A percentile compares a stretch with the other conserved stretches of the same genome.
phyloP scores from a whole-genome alignment of 2,329 filamentous ascomycete genomes.

The Cyphellophora attinorum region DNA sequence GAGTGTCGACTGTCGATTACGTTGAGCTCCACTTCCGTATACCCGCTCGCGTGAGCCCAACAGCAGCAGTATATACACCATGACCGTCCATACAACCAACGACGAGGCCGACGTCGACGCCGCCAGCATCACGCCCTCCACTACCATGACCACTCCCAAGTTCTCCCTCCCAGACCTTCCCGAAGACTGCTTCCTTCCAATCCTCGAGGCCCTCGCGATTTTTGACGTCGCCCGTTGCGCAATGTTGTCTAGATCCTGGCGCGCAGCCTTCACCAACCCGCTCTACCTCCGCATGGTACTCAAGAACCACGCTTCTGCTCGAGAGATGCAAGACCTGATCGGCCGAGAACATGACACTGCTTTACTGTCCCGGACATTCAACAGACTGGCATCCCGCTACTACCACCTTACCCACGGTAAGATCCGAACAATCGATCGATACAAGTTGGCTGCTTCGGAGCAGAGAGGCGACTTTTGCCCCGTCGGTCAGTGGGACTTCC shows the following conservation, averaged over 20 bases:
- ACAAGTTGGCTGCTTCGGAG: constrained; percentile 31
- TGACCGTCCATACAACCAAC: too few species aligned
- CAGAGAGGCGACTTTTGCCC: constrained; percentile 25
- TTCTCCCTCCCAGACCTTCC: constrained; percentile 32
- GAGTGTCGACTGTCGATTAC: too few species aligned
- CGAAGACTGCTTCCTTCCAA: constrained; percentile 49
- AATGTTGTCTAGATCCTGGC: constrained; percentile 42
- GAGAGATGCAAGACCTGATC: constrained; percentile 37
- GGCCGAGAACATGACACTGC: background rate
- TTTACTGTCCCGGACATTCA: constrained; percentile 29
- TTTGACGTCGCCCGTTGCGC: constrained; percentile 43
- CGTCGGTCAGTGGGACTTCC: constrained; percentile 32
- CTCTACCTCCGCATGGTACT: constrained; percentile 40
- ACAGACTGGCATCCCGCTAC: constrained; percentile 45
- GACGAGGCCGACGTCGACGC: too few species aligned
- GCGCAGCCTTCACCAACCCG: constrained; percentile 40
- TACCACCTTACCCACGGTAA: constrained; percentile 40
- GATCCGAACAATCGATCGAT: constrained; percentile 37
- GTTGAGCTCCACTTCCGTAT: too few species aligned
- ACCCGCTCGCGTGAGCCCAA: too few species aligned
- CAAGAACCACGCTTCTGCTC: constrained; percentile 42
- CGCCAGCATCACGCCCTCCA: too few species aligned
- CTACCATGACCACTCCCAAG: too few species aligned
- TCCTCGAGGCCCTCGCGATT: constrained; percentile 41
- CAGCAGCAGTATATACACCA: too few species aligned